These are phyloP conservation scores for Xanthoconium separans DNA, from an alignment of 1,284 basidiomycete genomes.

Conservation along the genomic window DNA sequence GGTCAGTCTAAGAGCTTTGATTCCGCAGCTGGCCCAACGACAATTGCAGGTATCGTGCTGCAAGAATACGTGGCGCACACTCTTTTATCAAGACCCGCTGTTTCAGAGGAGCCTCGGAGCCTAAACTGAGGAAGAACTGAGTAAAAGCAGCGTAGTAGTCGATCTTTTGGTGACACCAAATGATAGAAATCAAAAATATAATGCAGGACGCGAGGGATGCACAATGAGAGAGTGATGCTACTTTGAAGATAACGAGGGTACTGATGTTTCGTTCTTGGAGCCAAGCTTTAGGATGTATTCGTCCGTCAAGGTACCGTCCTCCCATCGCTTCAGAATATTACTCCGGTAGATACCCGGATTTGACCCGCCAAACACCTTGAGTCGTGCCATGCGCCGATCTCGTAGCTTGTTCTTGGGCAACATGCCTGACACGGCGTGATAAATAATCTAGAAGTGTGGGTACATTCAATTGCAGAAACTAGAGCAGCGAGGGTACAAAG, in stretches of 20 bases:
- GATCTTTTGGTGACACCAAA: not conserved
- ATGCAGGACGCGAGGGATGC: constrained; percentile 1
- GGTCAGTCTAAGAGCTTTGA: constrained; percentile 40
- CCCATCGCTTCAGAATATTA: constrained; percentile 74
- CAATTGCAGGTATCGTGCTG: constrained; percentile 56
- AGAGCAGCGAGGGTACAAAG: not conserved
- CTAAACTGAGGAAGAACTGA: constrained; percentile 3
- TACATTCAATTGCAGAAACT: not conserved
- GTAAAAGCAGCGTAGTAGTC: not conserved
- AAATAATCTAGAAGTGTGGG: constrained; percentile 70
- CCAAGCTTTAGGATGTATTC: constrained; percentile 43
- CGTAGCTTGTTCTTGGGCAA: constrained; percentile 94
- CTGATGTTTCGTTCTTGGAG: constrained; percentile 21
- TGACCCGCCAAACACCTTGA: constrained; percentile 81
- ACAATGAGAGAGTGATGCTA: constrained; percentile 7
- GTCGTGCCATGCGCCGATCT: constrained; percentile 78
- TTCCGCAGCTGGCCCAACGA: constrained; percentile 7
- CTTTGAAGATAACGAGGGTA: constrained; percentile 17
- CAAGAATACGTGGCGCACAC: constrained; percentile 56
- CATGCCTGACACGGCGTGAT: constrained; percentile 96
- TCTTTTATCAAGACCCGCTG: constrained; percentile 8
- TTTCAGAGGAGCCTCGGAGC: constrained; percentile 1
- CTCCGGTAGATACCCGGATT: constrained; percentile 67
- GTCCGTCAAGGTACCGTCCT: constrained; percentile 65
- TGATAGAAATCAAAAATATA: constrained; percentile 10